Conservation (phyloP, 257 asterid genomes). For the Asclepias syriaca region DNA sequence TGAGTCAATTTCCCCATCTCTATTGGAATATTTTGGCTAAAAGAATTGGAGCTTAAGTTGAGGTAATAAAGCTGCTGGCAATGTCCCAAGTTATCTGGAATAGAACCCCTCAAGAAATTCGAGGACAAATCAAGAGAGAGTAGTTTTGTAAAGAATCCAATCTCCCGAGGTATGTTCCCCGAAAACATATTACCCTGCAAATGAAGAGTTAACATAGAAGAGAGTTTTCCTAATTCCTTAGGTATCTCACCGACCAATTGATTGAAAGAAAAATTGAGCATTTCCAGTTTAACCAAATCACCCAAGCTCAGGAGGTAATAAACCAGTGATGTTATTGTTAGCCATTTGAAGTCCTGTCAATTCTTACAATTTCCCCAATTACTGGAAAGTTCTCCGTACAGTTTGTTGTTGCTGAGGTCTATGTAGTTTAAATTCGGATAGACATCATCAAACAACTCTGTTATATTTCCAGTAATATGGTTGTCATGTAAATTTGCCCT, state of each 20-base stretch:
- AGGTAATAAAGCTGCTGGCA: constrained; percentile 17
- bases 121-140: constrained; percentile 17
- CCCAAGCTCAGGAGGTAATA: constrained; percentile 25
- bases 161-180: constrained; percentile 25
- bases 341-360: constrained; percentile 26
- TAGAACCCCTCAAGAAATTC: constrained; percentile 24
- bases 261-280: constrained; percentile 33
- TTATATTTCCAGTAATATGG: constrained; percentile 23
- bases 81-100: constrained; percentile 28
- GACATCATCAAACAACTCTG: constrained; percentile 27
- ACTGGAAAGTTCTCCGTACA: constrained; percentile 27
- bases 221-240: constrained; percentile 17
- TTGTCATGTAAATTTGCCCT: constrained; percentile 25
- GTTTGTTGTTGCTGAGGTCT: constrained; percentile 29
- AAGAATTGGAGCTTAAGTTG: constrained; percentile 25
- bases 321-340: constrained; percentile 25
- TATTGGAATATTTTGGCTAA: constrained; percentile 23
- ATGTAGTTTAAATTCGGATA: constrained; percentile 27
- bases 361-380: constrained; percentile 23
- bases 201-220: constrained; percentile 11
- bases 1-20: constrained; percentile 21
- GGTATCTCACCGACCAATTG: constrained; percentile 27
- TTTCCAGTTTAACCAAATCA: constrained; percentile 9
- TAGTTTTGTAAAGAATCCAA: constrained; percentile 15
- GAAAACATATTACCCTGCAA: constrained; percentile 24